Percentiles rank a stretch among this genome's conserved stretches.
These are phyloP conservation scores for Nectriaceae sp. DNA, from an alignment of 2,329 filamentous ascomycete genomes.

Conservation along the genomic window DNA sequence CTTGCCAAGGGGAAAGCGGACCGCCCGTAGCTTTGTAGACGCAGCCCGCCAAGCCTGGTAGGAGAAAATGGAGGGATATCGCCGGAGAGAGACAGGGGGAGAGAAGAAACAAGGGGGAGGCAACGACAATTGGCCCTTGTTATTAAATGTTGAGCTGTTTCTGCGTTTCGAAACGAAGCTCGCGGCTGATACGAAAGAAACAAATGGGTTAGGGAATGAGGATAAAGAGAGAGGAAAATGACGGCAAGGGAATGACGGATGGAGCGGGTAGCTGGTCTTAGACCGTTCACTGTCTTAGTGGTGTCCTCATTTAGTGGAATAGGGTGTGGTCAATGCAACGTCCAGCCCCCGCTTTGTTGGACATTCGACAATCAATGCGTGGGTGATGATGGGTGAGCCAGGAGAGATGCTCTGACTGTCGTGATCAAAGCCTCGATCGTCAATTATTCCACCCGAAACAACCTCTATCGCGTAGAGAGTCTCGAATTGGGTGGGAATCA, in stretches of 20 bases:
- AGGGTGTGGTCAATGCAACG: conserved; percentile 30
- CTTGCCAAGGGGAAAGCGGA: conserved; percentile 5
- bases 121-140: neutral
- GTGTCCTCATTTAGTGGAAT: conserved; percentile 7
- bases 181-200: too few species aligned
- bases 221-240: neutral
- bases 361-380: conserved; percentile 15
- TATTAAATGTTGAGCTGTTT: neutral
- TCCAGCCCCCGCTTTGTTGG: neutral
- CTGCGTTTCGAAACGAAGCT: too few species aligned
- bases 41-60: conserved; percentile 2
- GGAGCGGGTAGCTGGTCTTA: neutral
- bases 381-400: too few species aligned
- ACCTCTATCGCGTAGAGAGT: too few species aligned
- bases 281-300: neutral
- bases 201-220: too few species aligned
- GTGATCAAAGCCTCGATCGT: too few species aligned
- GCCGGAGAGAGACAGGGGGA: neutral
- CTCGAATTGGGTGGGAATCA: too few species aligned
- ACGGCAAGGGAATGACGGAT: neutral
- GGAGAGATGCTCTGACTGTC: too few species aligned
- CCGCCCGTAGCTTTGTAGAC: conserved; percentile 7
- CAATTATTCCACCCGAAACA: too few species aligned
- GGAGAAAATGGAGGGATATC: neutral
- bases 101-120: neutral